Evolutionary conservation across 2,329 filamentous ascomycete species (phyloP), one percentile per base, ranked within the genome.

Genomic region (Neoarthrinium moseri): DNA sequence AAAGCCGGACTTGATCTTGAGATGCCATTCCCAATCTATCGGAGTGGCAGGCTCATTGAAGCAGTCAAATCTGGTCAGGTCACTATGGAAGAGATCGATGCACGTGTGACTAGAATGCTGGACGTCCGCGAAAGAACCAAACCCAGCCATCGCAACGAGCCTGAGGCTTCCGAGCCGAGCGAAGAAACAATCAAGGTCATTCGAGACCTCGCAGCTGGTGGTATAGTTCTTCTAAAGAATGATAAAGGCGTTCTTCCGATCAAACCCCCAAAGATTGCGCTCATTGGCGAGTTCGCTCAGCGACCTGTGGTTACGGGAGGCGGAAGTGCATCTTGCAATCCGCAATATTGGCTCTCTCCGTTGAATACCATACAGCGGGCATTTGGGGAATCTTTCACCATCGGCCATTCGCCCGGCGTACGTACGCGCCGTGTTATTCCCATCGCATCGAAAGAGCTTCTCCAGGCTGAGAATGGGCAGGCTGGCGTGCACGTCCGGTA

Each of bases 161-260:
- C 50, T 4, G 51, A 52, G 29, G 23, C 26, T 6, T 51, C 51
- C 4, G 45, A 51, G 30, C 29, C 45, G 8, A 49, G 33, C 6
- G 45, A 52, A 7, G 43, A 51, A 32, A 54, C 51, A 11, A 48
- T 49, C 30, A 24, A 38, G 4, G 23, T 69, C 0, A 62, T 80
- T 1, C 56, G 81, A 11, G 69, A 78, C 39, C 75, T 77, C 1
- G 80, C 80, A 0, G 69, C 80, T 13, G 72, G 78, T 7, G 78
- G 81, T 5, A 88, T 86, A 39, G 86, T 91, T 20, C 73, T 95
- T 1, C 71, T 95, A 44, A 95, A 95, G 72, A 94, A 95, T 62
- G 69, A 68, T 3, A 73, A 76, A 36, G 72, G 73, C 6, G 70
- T 75, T 0, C 69, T 92, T 4, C 89, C 89, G 0, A 72, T 92